These are phyloP conservation scores for Lentithecium fluviatile DNA, from an alignment of 495 filamentous ascomycete species.

Conservation along the genomic window DNA sequence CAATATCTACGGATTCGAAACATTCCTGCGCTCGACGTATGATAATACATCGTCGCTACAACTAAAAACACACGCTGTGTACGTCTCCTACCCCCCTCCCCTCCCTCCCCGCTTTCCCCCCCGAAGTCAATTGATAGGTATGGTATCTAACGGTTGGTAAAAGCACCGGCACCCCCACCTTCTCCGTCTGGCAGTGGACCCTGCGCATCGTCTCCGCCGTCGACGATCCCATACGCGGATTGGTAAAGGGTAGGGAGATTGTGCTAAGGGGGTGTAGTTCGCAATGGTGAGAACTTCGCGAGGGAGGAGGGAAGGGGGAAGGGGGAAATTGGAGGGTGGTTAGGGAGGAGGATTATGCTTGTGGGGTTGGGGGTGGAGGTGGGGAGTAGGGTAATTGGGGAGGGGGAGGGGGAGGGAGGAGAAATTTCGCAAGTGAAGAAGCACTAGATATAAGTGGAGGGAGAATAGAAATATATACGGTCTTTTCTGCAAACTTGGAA, in stretches of 20 bases:
- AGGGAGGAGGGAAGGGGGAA: neutral
- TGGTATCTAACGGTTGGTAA: too few species aligned
- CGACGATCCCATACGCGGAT: conserved; percentile 1
- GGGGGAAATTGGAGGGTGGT: conserved; percentile 3
- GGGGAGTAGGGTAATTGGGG: neutral
- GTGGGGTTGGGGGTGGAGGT: neutral
- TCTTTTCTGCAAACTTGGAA: too few species aligned
- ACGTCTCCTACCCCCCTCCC: too few species aligned
- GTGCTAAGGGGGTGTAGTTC: conserved; percentile 3
- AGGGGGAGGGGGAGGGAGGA: too few species aligned
- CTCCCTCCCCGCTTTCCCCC: too few species aligned
- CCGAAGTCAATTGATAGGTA: too few species aligned
- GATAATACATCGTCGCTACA: neutral
- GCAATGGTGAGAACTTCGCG: conserved; percentile 11
- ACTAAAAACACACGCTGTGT: conserved; percentile 8
- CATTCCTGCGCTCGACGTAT: conserved; percentile 5
- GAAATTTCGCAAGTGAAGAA: too few species aligned
- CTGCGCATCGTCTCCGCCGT: neutral
- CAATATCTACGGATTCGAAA: neutral
- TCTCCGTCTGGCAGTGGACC: conserved; percentile 10
- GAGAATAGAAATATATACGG: too few species aligned
- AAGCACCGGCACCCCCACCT: neutral
- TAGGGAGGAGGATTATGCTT: conserved; percentile 14
- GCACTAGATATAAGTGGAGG: too few species aligned
- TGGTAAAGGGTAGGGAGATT: conserved; percentile 12